Evolutionary conservation across 495 filamentous ascomycete species (phyloP).

Genomic region (Penicillium subrubescens): DNA sequence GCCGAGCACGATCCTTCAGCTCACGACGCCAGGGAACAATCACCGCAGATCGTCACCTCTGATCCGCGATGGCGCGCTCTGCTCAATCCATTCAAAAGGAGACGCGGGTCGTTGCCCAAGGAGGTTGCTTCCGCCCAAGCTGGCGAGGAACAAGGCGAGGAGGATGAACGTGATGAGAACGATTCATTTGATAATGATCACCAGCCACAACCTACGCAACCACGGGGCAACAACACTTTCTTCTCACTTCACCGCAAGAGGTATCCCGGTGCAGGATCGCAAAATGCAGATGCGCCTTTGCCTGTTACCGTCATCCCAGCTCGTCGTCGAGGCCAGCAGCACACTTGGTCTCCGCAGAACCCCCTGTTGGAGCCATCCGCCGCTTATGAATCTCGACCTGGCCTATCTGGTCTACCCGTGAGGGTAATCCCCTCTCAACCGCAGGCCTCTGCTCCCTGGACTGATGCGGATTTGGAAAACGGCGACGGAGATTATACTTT

Average conservation of each 20-base stretch:
- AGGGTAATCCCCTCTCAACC: constrained; percentile 45
- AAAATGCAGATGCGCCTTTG: constrained; percentile 38
- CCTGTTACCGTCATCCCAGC: constrained; percentile 72
- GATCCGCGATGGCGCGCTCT: constrained; percentile 52
- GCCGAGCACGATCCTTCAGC: constrained; percentile 15
- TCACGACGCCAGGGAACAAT: constrained; percentile 31
- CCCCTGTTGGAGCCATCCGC: constrained; percentile 16
- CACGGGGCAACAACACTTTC: constrained; percentile 29
- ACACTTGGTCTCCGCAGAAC: constrained; percentile 46
- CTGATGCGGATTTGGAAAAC: constrained; percentile 32
- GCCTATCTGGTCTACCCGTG: constrained; percentile 33
- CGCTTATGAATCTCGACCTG: constrained; percentile 14
- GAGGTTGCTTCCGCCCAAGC: constrained; percentile 56
- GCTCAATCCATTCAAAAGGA: constrained; percentile 55
- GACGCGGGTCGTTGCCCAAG: constrained; percentile 53
- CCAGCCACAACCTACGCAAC: constrained; percentile 18
- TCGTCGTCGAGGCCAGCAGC: constrained; percentile 53
- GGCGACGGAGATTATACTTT: constrained; percentile 36
- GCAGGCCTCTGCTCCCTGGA: constrained; percentile 45
- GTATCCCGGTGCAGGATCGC: constrained; percentile 27
- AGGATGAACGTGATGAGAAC: constrained; percentile 12
- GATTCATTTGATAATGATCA: constrained; percentile 30
- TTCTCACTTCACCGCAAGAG: constrained; percentile 35
- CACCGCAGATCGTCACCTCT: constrained; percentile 36
- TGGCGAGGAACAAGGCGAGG: constrained; percentile 34